Evolutionary conservation across 768 basidiomycete genomes (phyloP), one percentile per base, ranked within the genome.

Genomic region (Boletus rubropictus): DNA sequence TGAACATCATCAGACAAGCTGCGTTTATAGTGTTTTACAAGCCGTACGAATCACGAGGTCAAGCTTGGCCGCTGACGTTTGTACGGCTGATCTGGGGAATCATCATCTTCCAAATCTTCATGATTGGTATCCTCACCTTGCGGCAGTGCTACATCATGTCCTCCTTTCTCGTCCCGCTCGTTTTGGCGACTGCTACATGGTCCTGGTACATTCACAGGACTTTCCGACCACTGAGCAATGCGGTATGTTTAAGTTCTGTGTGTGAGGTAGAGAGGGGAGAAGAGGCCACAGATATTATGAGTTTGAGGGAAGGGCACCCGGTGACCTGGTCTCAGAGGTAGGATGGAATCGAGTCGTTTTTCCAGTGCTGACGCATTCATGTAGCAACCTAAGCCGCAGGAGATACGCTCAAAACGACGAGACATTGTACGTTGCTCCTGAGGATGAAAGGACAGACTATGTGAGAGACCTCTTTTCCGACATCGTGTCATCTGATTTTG

Each of bases 61-160:
- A 97, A 70, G 96, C 94, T 1, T 98, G 96, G 95, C 91, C 92
- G 0, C 82, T 97, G 55, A 94, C 96, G 0, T 97, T 94, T 65
- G 78, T 82, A 22, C 87, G 95, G 7, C 80, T 96, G 33, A 84
- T 94, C 27, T 90, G 89, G 86, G 94, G 89, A 37, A 79, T 98
- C 46, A 62, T 95, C 62, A 89, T 95, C 44, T 98, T 94, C 75
- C 82, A 94, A 46, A 63, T 93, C 37, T 96, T 98, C 75, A 98
- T 98, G 96, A 89, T 84, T 37, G 94, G 94, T 39, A 86, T 96
- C 55, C 97, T 99, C 73, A 83, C 84, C 28, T 78, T 75, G 60
- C 74, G 52, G 55, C 70, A 82, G 57, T 77, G 75, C 9, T 80
- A 77, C 56, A 67, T 80, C 36, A 73, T 84, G 39, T 72, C 82